Base-by-base conservation (phyloP, 805 yeast genomes). In the Starmerella asiatica region DNA sequence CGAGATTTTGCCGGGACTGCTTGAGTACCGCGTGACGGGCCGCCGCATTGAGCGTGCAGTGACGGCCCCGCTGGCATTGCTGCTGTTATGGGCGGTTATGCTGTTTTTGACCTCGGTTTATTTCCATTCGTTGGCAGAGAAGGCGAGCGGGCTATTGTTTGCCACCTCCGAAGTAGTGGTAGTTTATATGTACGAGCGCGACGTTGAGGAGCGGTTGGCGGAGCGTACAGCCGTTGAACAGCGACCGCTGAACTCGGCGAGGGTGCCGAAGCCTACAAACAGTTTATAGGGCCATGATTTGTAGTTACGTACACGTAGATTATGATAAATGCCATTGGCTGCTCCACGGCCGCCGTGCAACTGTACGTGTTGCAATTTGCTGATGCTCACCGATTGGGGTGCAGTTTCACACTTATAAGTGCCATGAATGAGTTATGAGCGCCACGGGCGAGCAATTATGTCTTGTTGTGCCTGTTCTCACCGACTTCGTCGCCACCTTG, bases 91-190 rank as follows among this genome's bases (percentile, higher is more conserved):
- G 93, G 68, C 78, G 67, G 82, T 83, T 73, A 84, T 85, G 91
- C 66, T 86, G 30, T 60, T 86, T 24, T 73, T 82, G 68, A 88
- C 98, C 1, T 70, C 80, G 42, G 67, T 80, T 14, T 79, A 82
- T 54, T 88, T 85, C 70, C 98, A 91, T 59, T 75, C 91, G 0
- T 57, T 80, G 21, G 45, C 61, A 3, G 97, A 86, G 55, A 85
- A 84, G 54, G 42, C 79, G 2, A 70, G 74, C 19, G 95, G 94
- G 1, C 59, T 80, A 32, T 18, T 69, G 3, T 74, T 75, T 59
- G 84, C 84, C 8, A 21, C 27, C 9, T 7, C 9, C 26, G 26
- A 23, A 23, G 11, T 23, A 7, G 26, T 23, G 18, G 9, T 23
- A 11, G 26, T 23, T 11, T 23, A 23, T 23, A 23, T 23, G 26